Evolutionary conservation across 208 protist species (phyloP).

Genomic region (Tritrichomonas foetus): DNA sequence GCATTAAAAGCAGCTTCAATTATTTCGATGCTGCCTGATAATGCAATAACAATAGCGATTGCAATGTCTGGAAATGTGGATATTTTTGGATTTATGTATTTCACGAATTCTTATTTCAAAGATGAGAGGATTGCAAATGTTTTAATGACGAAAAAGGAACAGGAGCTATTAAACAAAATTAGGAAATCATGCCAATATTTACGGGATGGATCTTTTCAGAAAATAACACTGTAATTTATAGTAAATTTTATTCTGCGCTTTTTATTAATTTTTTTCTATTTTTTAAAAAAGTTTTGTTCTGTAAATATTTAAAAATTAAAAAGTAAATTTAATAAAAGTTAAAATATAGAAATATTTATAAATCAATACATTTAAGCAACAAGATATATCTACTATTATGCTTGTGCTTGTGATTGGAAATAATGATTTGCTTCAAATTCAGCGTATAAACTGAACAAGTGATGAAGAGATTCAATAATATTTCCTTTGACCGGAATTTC

Average conservation of each 20-base stretch:
- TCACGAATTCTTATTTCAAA: background rate
- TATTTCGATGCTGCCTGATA: background rate
- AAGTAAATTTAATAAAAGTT: no score
- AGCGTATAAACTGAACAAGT: conserved; percentile 90
- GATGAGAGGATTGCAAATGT: background rate
- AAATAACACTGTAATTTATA: no score
- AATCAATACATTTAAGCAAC: no score
- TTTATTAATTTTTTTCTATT: no score
- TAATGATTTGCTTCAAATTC: conserved; percentile 70
- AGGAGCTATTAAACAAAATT: background rate
- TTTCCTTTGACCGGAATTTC: conserved; percentile 95
- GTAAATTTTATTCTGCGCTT: no score
- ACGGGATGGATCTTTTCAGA: no score
- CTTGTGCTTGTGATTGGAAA: background rate
- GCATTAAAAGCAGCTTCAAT: background rate
- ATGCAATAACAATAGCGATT: background rate
- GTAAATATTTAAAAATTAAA: no score
- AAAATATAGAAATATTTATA: no score
- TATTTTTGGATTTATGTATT: background rate
- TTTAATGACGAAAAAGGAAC: background rate
- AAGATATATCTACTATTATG: no score
- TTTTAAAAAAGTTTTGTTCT: no score
- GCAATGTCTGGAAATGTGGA: background rate
- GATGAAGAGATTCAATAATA: conserved; percentile 90
- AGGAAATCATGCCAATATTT: background rate